Evolutionary conservation across 805 yeast species (phyloP).

Genomic region (Phaffomyces thermotolerans): DNA sequence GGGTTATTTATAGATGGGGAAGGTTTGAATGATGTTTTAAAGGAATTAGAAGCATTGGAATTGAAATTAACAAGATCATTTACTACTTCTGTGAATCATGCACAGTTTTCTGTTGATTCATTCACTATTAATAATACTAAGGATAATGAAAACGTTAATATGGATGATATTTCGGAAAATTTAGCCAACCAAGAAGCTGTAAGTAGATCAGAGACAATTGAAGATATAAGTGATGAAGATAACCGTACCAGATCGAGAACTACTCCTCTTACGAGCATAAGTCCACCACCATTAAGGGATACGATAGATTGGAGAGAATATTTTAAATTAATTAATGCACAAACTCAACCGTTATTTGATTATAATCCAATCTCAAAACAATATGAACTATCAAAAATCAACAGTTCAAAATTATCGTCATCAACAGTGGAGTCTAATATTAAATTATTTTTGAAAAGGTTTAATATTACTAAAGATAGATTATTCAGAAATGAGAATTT

Average conservation of each 20-base stretch:
- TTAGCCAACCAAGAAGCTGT: not conserved
- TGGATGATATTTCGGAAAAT: not conserved
- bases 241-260: slow-evolving; percentile 5
- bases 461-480: slow-evolving; percentile 59
- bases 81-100: slow-evolving; percentile 8
- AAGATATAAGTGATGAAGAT: slow-evolving; percentile 16
- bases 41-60: slow-evolving; percentile 38
- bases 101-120: slow-evolving; percentile 2
- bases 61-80: slow-evolving; percentile 9
- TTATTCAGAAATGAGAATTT: slow-evolving; percentile 70
- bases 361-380: slow-evolving; percentile 60
- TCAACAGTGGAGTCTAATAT: slow-evolving; percentile 27
- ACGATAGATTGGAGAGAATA: slow-evolving; percentile 63
- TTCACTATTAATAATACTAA: slow-evolving; percentile 1
- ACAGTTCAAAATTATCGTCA: slow-evolving; percentile 18
- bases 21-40: slow-evolving; percentile 55
- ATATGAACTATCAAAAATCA: slow-evolving; percentile 34
- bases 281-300: slow-evolving; percentile 22
- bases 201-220: slow-evolving; percentile 7
- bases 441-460: slow-evolving; percentile 45
- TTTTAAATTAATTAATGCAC: slow-evolving; percentile 57
- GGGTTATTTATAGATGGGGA: slow-evolving; percentile 81
- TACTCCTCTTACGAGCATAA: slow-evolving; percentile 21
- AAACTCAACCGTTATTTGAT: slow-evolving; percentile 53
- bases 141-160: not conserved